Base-by-base conservation (phyloP, 139 green algal species). In the Chlamydomonas incerta region DNA sequence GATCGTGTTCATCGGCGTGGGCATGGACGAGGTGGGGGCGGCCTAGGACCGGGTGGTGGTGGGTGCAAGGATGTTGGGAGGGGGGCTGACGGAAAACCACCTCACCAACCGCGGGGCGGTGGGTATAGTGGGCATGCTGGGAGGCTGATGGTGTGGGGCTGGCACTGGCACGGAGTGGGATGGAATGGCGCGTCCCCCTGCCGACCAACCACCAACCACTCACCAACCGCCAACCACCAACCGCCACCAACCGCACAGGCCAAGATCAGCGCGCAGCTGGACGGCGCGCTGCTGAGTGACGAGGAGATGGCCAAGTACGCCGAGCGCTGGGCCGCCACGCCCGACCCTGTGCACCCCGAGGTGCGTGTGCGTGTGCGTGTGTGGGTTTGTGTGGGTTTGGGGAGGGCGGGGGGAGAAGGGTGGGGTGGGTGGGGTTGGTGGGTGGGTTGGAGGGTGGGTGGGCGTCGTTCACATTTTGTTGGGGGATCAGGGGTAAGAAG, bases 1-100 rank as follows among this genome's bases (percentile, higher is more conserved):
- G 92, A 97, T 99, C 80, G 96, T 99, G 21, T 99, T 99, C 92
- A 99, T 99, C 74, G 96, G 91, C 0, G 91, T 91, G 18, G 86
- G 83, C 72, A 99, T 99, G 96, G 89, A 97, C 58, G 82, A 96
- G 80, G 80, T 76, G 50, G 14, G 66, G 10, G 23, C 8, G 28
- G 46, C 4, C 26, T 4, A 28, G 41, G 41, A 37, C 6, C 28
- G 71, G 71, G 71, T 18, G 69, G 33, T 24, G 17, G 9, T 34
- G 67, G 69, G 41, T 0, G 29, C 3, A 11, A 29, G 20, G 41
- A 5, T 8, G 41, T 50, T 50, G 5, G 41, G 41, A 13, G 41
- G 41, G 41, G 41, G 41, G 41, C 6, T 8, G 41, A 5, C 41
- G 41, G n/a, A n/a, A n/a, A n/a, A n/a, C n/a, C n/a, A n/a, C n/a